Percentiles rank a stretch among this genome's conserved stretches.
phyloP scores from a whole-genome alignment of 2,329 filamentous ascomycete genomes.

The Paecilomyces sp. region DNA sequence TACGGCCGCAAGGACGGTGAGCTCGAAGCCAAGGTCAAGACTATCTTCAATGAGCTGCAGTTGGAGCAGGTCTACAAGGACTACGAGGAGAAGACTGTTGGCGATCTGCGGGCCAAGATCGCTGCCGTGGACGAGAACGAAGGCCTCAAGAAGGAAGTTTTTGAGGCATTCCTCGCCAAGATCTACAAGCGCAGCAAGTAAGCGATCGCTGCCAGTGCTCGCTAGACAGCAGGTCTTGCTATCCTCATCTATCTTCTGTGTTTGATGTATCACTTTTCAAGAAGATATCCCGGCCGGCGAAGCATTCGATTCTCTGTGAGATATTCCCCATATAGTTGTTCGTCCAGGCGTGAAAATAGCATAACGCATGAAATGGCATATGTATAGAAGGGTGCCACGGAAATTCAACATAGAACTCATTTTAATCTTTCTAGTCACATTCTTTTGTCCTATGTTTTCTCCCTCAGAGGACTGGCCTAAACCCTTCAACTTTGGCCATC shows the following conservation, averaged over 20 bases:
- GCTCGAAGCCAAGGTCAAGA: constrained; percentile 80
- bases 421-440: not conserved
- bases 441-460: not conserved
- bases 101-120: constrained; percentile 71
- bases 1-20: constrained; percentile 86
- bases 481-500: constrained; percentile 44
- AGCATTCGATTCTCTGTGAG: not conserved
- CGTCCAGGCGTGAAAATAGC: not conserved
- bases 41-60: constrained; percentile 76
- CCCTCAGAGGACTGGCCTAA: constrained; percentile 14
- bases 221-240: not conserved
- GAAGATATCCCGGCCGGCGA: not conserved
- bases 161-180: constrained; percentile 85
- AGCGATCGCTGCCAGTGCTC: not conserved
- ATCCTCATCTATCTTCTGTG: not conserved
- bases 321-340: not conserved
- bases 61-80: constrained; percentile 76
- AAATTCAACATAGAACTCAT: not conserved
- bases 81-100: constrained; percentile 82
- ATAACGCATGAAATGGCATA: not conserved
- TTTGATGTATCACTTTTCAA: not conserved
- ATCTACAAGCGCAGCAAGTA: constrained; percentile 99
- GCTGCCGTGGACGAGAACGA: constrained; percentile 72
- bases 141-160: constrained; percentile 83
- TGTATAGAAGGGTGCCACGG: not conserved